Evolutionary conservation across 192 early-diverging fungal genomes (phyloP).

Genomic region (Podila clonocystis): DNA sequence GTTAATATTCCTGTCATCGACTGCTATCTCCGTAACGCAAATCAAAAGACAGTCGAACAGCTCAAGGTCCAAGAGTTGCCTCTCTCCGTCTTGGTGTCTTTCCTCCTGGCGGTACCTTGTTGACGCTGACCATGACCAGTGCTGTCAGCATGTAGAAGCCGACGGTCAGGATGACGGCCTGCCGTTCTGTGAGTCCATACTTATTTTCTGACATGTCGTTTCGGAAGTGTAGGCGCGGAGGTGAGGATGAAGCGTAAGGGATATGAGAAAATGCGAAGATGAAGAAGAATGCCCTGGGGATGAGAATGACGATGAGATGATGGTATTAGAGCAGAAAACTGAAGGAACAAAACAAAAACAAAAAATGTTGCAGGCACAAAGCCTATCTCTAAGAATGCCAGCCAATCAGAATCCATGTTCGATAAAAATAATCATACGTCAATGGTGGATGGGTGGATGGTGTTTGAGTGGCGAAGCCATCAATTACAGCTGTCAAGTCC

Average conservation of each 20-base stretch:
- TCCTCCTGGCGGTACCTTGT: slow-evolving; percentile 42
- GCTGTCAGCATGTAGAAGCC: slow-evolving; percentile 51
- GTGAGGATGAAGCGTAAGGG: background rate
- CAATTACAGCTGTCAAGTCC: no score
- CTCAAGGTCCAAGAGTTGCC: no score
- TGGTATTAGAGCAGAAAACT: background rate
- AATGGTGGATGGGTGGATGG: no score
- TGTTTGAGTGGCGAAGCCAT: no score
- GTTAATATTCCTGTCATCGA: no score
- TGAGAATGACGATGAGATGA: background rate
- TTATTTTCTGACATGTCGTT: slow-evolving; percentile 6
- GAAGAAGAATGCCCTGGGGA: background rate
- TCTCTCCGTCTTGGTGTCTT: background rate
- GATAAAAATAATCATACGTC: background rate
- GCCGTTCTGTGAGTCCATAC: slow-evolving; percentile 23
- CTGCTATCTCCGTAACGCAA: background rate
- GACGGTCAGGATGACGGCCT: slow-evolving; percentile 29
- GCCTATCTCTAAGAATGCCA: background rate
- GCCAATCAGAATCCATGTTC: background rate
- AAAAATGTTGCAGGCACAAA: background rate
- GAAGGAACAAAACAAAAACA: background rate
- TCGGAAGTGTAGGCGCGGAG: background rate
- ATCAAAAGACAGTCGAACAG: background rate
- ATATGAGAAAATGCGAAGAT: background rate
- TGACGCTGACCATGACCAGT: slow-evolving; percentile 54